Evolutionary conservation across 2,329 filamentous ascomycete genomes (phyloP), one percentile per base, ranked within the genome.

Genomic region (Xylaria sp.): DNA sequence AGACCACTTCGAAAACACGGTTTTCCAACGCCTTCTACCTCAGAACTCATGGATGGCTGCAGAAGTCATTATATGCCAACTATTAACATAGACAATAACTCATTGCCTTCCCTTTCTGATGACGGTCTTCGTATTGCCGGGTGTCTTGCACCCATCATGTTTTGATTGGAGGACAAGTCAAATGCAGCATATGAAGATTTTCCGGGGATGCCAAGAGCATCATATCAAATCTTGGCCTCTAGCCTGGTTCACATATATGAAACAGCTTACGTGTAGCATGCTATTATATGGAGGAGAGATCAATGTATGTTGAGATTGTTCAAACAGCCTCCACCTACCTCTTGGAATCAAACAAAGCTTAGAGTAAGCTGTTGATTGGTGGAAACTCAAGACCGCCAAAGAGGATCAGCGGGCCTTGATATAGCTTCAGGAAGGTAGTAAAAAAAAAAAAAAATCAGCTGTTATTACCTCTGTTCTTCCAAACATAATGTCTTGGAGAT

Each of bases 371-470:
- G n/a, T 3, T 62, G 51, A 66, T 66, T 62, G 57, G 64, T 62
- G 64, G 64, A 66, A 66, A 66, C 23, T 13, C 20, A 59, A n/a
- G 28, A 25, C 43, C 18, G 18, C 13, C 61, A 49, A 12, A 49
- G 15, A 39, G 36, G n/a, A 46, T 10, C 25, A 43, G 36, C 51
- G 36, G 49, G 18, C 20, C 56, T 41, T 13, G 15, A 59, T n/a
- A 59, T 28, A 59, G 39, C 56, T 59, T 59, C 56, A 31, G 56
- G 56, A 59, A 59, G 56, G 41, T 59, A 59, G 54, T 57, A 41
- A n/a, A 7, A 28, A 28, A 28, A 28, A 28, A n/a, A n/a, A n/a
- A n/a, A n/a, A n/a, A 8, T 41, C 54, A 25, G 6, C 2, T 55
- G 36, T 61, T 54, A 31, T 7, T 31, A 28, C 33, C 13, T 18